Evolutionary conservation across 768 basidiomycete genomes (phyloP), one percentile per base, ranked within the genome.

Genomic region (Lentinula guzmanii): DNA sequence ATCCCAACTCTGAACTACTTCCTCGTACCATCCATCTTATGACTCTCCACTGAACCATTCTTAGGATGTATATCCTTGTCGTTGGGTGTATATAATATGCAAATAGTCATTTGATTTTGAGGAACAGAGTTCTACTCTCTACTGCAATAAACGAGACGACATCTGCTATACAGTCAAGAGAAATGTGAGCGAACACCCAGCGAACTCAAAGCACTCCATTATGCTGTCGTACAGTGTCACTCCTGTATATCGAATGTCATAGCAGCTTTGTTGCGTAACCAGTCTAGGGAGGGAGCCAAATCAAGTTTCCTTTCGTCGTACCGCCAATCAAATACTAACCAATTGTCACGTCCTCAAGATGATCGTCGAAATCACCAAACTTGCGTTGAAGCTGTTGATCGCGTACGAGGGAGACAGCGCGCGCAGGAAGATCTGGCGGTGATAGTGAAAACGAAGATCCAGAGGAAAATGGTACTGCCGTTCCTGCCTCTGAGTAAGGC

Each of bases 311-410:
- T 1, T 33, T 55, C 66, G 60, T 60, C 67, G 70, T 66, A 68
- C 55, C 70, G 71, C 66, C 76, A 68, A 41, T 5, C 65, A 35
- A n/a, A 16, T n/a, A 16, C 75, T 55, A 43, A 80, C 82, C 81
- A 61, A 84, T 81, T 5, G 76, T 81, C 52, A 86, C 85, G 70
- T 91, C 85, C 72, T 91, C 91, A 51, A 92, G 71, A 72, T 92
- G 88, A 65, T 92, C 91, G 61, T 93, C 91, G 63, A 92, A 92
- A 70, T 93, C 91, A 4, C 86, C 87, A 61, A 93, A 86, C 52
- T 79, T 75, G 61, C 78, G 73, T 61, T 88, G 85, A 57, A 78
- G 70, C n/a, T 74, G 75, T 45, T 74, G 68, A 48, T 85, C 79
- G 42, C 75, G 77, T 15, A 88, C 83, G 1, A 84, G 73, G 3